Percentiles rank a stretch among this genome's conserved stretches.
phyloP scores from a whole-genome alignment of 176 grass and related monocot species.

The Bothriochloa decipiens region DNA sequence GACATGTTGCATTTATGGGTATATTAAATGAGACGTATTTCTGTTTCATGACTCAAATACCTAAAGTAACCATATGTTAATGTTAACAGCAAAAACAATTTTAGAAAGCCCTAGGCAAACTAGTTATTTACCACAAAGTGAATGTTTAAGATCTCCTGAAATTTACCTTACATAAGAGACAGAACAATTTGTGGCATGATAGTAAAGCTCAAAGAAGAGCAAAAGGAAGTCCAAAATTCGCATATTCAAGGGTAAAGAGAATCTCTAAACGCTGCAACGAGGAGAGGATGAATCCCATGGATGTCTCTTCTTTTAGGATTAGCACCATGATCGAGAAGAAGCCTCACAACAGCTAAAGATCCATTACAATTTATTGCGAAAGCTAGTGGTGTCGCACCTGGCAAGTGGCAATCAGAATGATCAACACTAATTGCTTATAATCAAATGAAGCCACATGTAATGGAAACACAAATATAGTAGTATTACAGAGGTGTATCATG shows the following conservation, averaged over 20 bases:
- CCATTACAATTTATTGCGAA: background rate
- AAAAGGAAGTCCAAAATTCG: background rate
- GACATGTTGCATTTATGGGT: background rate
- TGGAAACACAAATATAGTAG: background rate
- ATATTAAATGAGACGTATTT: too few species aligned
- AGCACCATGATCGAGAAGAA: constrained; percentile 20
- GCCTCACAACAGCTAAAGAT: background rate
- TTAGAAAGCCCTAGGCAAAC: too few species aligned
- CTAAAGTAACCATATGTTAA: too few species aligned
- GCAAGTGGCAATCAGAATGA: background rate
- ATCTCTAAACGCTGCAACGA: background rate
- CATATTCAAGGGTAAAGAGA: background rate
- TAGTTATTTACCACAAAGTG: background rate
- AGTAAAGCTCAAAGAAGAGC: background rate
- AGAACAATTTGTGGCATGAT: background rate
- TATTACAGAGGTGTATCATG: background rate
- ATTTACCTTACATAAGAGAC: background rate
- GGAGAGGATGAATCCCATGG: background rate
- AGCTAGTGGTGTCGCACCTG: constrained; percentile 14
- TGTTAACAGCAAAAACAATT: too few species aligned
- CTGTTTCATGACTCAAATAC: background rate
- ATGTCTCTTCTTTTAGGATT: background rate
- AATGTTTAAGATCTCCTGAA: background rate
- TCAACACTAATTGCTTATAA: background rate
- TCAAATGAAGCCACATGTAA: background rate